These are phyloP conservation scores for Elaeis guineensis DNA, from an alignment of 176 grass and related monocot species.

Conservation along the genomic window DNA sequence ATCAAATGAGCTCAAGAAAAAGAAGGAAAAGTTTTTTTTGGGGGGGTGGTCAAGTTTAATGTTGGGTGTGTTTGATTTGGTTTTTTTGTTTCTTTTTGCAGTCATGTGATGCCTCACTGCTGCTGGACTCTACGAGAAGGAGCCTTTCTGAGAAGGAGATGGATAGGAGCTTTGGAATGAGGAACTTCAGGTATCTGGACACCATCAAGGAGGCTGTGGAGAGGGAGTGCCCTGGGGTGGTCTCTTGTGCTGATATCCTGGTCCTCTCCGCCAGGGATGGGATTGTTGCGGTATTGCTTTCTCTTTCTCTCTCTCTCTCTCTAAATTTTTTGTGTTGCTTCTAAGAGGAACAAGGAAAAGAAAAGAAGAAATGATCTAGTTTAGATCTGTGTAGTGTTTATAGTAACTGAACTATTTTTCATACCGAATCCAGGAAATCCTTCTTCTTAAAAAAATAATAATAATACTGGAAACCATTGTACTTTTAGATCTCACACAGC, in stretches of 20 bases:
- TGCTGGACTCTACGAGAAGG: constrained; percentile 35
- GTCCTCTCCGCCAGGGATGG: constrained; percentile 29
- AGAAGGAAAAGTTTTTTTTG: no score
- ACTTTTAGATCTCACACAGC: no score
- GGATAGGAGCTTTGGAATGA: constrained; percentile 34
- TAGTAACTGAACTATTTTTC: no score
- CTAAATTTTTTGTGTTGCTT: background rate
- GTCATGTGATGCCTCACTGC: constrained; percentile 37
- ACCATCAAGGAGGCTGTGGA: constrained; percentile 41
- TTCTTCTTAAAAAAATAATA: no score
- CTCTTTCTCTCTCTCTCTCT: constrained; percentile 20
- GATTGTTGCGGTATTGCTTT: constrained; percentile 13
- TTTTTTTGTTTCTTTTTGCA: constrained; percentile 3
- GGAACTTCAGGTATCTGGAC: constrained; percentile 34
- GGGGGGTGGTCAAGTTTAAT: no score
- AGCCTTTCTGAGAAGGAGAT: constrained; percentile 33
- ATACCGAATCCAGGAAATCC: no score
- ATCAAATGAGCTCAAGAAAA: no score
- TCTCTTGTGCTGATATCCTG: constrained; percentile 38
- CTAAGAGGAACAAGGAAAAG: no score
- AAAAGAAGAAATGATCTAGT: no score
- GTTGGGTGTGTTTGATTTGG: background rate
- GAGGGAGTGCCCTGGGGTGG: constrained; percentile 36
- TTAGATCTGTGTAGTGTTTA: no score
- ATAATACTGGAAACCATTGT: no score